Base-by-base conservation (phyloP, 2,329 filamentous ascomycete genomes). In the Penicillium sp. region DNA sequence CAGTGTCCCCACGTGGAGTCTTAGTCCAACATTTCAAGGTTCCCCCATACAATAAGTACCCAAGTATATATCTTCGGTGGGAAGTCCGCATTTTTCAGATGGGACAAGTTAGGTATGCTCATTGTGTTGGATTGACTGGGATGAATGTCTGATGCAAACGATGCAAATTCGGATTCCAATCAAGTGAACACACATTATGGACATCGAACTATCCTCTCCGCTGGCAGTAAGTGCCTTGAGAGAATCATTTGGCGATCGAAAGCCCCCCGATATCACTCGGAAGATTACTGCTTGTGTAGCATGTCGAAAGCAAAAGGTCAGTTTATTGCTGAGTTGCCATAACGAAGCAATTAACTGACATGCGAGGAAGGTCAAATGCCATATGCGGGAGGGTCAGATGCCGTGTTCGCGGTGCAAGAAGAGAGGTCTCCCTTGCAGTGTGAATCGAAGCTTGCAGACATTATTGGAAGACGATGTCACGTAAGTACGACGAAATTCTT, bases 401-500 rank as follows among this genome's bases (percentile, higher is more conserved):
- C 71, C 69, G 4, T 73, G 70, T 55, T 61, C 63, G 3, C 56
- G 71, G 31, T 73, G 71, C 58, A 67, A 66, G 55, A 70, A 69
- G 49, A 59, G 69, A 40, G 68, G 67, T 28, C 51, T 73, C 13
- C 60, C 68, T 6, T 73, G 70, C 43, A 68, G 66, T 1, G 69
- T 73, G 22, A 72, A 72, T 49, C 62, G 68, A 35, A 71, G 66
- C 53, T 49, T 73, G 29, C 69, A 73, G 49, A 73, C 70, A 63
- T 56, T 73, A 33, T 55, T 73, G 22, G 69, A 73, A 48, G 63
- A 64, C 34, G 70, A 73, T 57, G 64, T 61, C 21, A 59, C 58
- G 59, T 65, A 53, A 55, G 58, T 41, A 35, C 21, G 13, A 29
- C 42, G 8, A n/a, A 8, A 39, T 15, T 19, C 9, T 31, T 31